A percentile compares a stretch with the other conserved stretches of the same genome.
These are phyloP conservation scores for Mucor sp. DNA, from an alignment of 371 early-diverging fungal genomes.

Conservation along the genomic window DNA sequence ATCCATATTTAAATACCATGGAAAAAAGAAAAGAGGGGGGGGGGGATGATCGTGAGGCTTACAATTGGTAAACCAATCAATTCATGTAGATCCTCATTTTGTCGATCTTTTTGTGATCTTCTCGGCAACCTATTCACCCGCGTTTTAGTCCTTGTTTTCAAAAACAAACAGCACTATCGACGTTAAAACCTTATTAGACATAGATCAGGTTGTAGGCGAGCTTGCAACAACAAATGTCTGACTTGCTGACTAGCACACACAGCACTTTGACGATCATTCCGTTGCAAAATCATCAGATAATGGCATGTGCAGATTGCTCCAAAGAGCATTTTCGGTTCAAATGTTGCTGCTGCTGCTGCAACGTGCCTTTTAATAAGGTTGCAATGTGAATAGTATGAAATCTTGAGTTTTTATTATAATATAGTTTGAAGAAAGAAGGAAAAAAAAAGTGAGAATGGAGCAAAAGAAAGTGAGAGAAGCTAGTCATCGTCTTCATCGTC, in stretches of 20 bases:
- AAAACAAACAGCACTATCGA: neutral
- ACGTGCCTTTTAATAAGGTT: too few relatives aligned
- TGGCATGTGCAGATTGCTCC: neutral
- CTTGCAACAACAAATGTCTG: too few relatives aligned
- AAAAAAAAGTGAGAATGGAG: neutral
- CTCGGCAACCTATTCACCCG: neutral
- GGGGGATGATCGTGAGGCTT: neutral
- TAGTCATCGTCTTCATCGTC: constrained; percentile 9
- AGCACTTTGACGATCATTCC: neutral
- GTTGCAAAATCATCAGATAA: neutral
- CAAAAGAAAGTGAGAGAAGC: neutral
- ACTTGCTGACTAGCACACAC: neutral
- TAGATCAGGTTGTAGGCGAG: neutral
- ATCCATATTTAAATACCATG: neutral
- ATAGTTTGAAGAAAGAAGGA: neutral
- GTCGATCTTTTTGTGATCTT: constrained; percentile 15
- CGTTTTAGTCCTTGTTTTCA: neutral
- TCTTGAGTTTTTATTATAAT: neutral
- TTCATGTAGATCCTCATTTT: constrained; percentile 14
- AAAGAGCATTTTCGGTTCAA: neutral
- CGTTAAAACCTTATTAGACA: neutral
- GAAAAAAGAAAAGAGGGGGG: neutral
- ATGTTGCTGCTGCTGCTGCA: too few relatives aligned
- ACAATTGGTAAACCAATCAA: constrained; percentile 20
- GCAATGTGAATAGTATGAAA: neutral